A percentile compares a stretch with the other conserved stretches of the same genome.
Conservation (phyloP, 2,329 filamentous ascomycete species). For the Aureobasidium lini region DNA sequence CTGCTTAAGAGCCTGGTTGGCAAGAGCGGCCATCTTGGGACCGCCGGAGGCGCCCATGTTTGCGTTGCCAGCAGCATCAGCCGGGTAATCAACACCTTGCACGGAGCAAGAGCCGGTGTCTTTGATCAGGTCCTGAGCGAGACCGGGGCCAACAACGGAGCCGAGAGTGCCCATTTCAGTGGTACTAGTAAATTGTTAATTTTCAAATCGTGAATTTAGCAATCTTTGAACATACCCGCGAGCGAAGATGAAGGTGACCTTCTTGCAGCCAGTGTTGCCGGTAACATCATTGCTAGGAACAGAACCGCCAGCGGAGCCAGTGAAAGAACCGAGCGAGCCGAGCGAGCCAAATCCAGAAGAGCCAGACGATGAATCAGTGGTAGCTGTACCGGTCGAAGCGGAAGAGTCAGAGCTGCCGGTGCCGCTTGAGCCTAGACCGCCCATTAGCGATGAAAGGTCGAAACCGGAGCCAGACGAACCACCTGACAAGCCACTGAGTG, state of each 20-base stretch:
- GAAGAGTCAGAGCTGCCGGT: background rate
- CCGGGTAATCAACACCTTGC: conserved; percentile 24
- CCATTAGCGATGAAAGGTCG: background rate
- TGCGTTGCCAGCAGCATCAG: conserved; percentile 17
- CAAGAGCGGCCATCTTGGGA: conserved; percentile 20
- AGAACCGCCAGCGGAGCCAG: conserved; percentile 11
- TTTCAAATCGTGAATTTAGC: background rate
- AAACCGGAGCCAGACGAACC: background rate
- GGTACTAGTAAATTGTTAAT: conserved; percentile 26
- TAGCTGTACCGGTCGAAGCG: background rate
- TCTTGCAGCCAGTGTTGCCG: conserved; percentile 29
- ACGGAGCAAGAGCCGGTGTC: conserved; percentile 18
- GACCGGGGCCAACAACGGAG: conserved; percentile 33
- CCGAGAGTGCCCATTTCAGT: conserved; percentile 48
- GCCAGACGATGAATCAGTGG: background rate
- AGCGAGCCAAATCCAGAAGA: conserved; percentile 1
- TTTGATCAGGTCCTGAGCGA: conserved; percentile 17
- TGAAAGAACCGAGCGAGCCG: conserved; percentile 7
- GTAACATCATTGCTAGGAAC: conserved; percentile 16
- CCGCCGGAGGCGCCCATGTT: conserved; percentile 19
- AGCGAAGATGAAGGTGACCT: conserved; percentile 50
- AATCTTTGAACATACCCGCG: conserved; percentile 32
- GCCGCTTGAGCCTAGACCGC: background rate
- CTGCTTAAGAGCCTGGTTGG: conserved; percentile 19
- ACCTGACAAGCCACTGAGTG: background rate